Base-by-base conservation (phyloP, 352 stramenopile species). In the Phytophthora sp. region DNA sequence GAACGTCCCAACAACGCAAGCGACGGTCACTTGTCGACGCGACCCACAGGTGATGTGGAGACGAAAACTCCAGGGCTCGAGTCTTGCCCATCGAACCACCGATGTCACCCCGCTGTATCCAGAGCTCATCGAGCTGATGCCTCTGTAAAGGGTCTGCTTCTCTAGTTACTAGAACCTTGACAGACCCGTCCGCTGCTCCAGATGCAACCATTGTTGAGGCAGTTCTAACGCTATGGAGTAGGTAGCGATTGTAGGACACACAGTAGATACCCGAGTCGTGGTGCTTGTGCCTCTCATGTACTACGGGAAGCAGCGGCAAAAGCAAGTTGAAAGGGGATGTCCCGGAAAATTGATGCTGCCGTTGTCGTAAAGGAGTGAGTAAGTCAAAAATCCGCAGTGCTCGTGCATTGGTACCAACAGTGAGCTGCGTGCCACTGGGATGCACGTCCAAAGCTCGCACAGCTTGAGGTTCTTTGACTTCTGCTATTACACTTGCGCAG, bases 401-500 rank as follows among this genome's bases (percentile, higher is more conserved):
- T 17, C 83, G 69, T 4, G 80, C 77, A 35, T 92, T 90, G 3
- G 79, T 90, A 11, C 83, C 83, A 35, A 92, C 77, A 18, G 72
- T 74, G n/a, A 89, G 49, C 18, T 82, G 67, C 5, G 37, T 54
- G 11, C 81, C 79, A 27, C 62, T 67, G 0, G 62, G 44, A 32
- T 76, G 58, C 5, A 84, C 62, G 30, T 83, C 79, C 31, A 92
- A 69, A 2, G 79, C 81, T 0, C 81, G 80, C 2, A 87, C 72
- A 2, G 81, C 79, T 41, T 89, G 79, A 1, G 69, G 69, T 52
- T 91, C 81, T 37, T 69, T 72, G 15, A 76, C 76, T 64, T 88
- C 67, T 2, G 80, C 78, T 11, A 87, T 49, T n/a, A 89, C 78
- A 17, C 42, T 62, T 4, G 76, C 74, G n/a, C 72, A 73, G 4